Percentiles rank a stretch among this genome's conserved stretches.
Conservation (phyloP, 2,329 filamentous ascomycete species). For the Lithohypha guttulata region DNA sequence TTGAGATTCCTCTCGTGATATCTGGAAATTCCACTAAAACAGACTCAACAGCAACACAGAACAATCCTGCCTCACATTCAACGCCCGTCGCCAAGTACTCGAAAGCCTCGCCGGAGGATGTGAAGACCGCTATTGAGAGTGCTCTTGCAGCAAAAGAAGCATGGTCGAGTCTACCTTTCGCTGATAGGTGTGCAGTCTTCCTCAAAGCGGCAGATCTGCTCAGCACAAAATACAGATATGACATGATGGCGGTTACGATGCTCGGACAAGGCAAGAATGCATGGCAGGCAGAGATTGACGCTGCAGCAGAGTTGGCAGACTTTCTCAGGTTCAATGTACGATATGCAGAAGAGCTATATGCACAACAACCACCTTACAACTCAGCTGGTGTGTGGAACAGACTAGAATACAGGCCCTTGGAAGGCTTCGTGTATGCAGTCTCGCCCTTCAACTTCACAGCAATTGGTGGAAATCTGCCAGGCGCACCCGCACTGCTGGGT, state of each 20-base stretch:
- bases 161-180: conserved; percentile 81
- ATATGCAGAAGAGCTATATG: conserved; percentile 84
- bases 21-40: conserved; percentile 69
- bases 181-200: conserved; percentile 85
- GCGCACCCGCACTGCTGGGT: conserved; percentile 69
- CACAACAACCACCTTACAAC: conserved; percentile 76
- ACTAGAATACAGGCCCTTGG: conserved; percentile 70
- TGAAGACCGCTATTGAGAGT: conserved; percentile 67
- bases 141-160: conserved; percentile 74
- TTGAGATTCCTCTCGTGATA: conserved; percentile 74
- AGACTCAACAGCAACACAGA: conserved; percentile 56
- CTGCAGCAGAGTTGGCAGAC: conserved; percentile 82
- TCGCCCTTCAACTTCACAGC: conserved; percentile 94
- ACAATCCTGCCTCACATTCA: conserved; percentile 72
- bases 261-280: conserved; percentile 95
- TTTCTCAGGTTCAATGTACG: conserved; percentile 92
- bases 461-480: conserved; percentile 71
- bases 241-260: conserved; percentile 93
- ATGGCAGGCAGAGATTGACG: conserved; percentile 98
- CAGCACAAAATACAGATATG: conserved; percentile 85
- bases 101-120: conserved; percentile 64
- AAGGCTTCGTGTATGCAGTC: conserved; percentile 83
- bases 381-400: conserved; percentile 79
- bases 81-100: conserved; percentile 72
- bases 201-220: conserved; percentile 91